Percentiles rank a stretch among this genome's conserved stretches.
Evolutionary conservation across 306 rosid species (phyloP).

Genomic region (Bauhinia variegata): DNA sequence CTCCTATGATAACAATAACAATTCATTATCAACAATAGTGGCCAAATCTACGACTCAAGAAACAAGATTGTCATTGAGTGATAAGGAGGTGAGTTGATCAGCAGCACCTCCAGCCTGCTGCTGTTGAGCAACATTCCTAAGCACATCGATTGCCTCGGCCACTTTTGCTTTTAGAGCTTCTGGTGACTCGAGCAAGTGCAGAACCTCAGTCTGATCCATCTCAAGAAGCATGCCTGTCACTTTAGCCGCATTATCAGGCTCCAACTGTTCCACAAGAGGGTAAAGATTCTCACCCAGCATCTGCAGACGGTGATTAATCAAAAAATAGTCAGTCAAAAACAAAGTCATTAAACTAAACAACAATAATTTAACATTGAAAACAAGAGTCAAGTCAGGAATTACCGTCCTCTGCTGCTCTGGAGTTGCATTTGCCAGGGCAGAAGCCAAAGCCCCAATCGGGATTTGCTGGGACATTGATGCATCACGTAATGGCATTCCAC

Average conservation of each 20-base stretch:
- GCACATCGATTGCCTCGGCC: slow-evolving; percentile 96
- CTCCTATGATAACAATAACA: slow-evolving; percentile 38
- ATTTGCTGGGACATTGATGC: slow-evolving; percentile 72
- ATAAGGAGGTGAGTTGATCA: slow-evolving; percentile 79
- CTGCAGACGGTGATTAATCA: slow-evolving; percentile 45
- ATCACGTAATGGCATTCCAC: slow-evolving; percentile 83
- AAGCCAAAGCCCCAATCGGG: slow-evolving; percentile 94
- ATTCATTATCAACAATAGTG: slow-evolving; percentile 5
- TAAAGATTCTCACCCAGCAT: slow-evolving; percentile 98
- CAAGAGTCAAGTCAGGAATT: slow-evolving; percentile 2
- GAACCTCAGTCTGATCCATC: slow-evolving; percentile 98
- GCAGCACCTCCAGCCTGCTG: slow-evolving; percentile 85
- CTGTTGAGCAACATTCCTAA: slow-evolving; percentile 91
- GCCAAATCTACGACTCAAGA: slow-evolving; percentile 50
- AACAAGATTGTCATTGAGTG: slow-evolving; percentile 78
- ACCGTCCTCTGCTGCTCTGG: slow-evolving; percentile 99
- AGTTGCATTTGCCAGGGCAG: slow-evolving; percentile 89
- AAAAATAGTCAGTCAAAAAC: slow-evolving; percentile 25
- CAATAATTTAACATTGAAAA: neutral
- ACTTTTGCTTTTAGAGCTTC: slow-evolving; percentile 97
- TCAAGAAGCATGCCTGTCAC: slow-evolving; percentile 99
- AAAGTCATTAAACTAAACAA: neutral
- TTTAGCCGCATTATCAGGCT: slow-evolving; percentile 94
- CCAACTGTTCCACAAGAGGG: slow-evolving; percentile 97
- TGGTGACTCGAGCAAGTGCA: slow-evolving; percentile 97